Base-by-base conservation (phyloP, 768 basidiomycete species). In the Saitozyma sp. region DNA sequence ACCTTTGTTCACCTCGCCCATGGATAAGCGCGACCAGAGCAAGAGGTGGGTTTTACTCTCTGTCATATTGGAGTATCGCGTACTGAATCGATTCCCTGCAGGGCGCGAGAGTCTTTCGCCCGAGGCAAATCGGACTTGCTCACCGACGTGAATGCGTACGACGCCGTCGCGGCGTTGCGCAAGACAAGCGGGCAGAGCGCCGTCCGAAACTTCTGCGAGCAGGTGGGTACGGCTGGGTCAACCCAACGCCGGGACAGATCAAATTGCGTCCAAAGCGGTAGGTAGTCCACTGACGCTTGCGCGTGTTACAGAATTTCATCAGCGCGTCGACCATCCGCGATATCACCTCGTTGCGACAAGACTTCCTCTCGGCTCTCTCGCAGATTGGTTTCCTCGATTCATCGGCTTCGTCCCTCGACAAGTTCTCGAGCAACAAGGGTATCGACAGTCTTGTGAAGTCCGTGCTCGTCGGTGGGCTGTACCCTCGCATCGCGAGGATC, bases 1-100 rank as follows among this genome's bases (percentile, higher is more conserved):
- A 71, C 88, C 93, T 0, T 78, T 97, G 53, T 97, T 96, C 79
- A 67, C 86, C 11, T 90, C 80, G 63, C 91, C 92, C 0, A 83
- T 89, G 77, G 92, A 94, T 38, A 88, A 88, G 75, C 84, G 91
- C 6, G 89, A 95, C 14, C 90, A 91, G 68, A 88, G 89, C 1
- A 84, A 83, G 29, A 83, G 82, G 91, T 92, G 73, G 59, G 85
- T 65, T 11, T 39, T 6, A 55, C 2, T n/a, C n/a, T n/a, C n/a
- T n/a, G n/a, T 19, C 37, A 56, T 11, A 16, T 38, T 20, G n/a
- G 17, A 41, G 49, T 41, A 49, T 52, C 1, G 9, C n/a, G 38
- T 43, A 16, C 43, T 56, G 13, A 20, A 58, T 29, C 5, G 5
- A 2, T 5, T 29, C 5, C 29, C 43, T 8, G 14, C 73, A 94